A percentile compares a stretch with the other conserved stretches of the same genome.
Evolutionary conservation across 352 stramenopile species (phyloP).

Genomic region (Phytopythium litorale): DNA sequence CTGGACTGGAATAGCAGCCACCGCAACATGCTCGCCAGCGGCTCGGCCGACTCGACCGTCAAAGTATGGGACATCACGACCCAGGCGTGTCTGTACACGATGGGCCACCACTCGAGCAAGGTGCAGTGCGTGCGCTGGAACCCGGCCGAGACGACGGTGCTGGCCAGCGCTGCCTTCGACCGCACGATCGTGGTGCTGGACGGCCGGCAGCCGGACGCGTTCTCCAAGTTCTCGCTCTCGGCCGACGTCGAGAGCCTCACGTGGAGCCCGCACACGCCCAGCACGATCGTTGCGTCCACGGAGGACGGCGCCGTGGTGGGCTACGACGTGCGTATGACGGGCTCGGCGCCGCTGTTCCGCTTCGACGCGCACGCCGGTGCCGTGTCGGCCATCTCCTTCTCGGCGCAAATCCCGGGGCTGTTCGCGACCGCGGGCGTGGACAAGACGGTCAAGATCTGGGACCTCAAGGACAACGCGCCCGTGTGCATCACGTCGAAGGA

Average conservation of each 20-base stretch:
- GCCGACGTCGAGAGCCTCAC: slow-evolving; percentile 89
- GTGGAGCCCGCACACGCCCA: slow-evolving; percentile 92
- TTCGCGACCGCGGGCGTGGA: slow-evolving; percentile 96
- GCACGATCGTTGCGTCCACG: slow-evolving; percentile 91
- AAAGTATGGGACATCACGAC: slow-evolving; percentile 96
- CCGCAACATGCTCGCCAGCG: slow-evolving; percentile 97
- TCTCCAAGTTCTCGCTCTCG: slow-evolving; percentile 76
- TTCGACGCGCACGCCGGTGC: slow-evolving; percentile 90
- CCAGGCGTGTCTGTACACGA: slow-evolving; percentile 93
- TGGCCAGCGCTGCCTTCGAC: slow-evolving; percentile 96
- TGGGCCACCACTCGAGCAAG: slow-evolving; percentile 98
- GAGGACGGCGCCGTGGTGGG: slow-evolving; percentile 94
- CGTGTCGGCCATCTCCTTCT: slow-evolving; percentile 86
- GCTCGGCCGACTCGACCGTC: slow-evolving; percentile 96
- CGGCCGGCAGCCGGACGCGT: slow-evolving; percentile 80
- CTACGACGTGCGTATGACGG: slow-evolving; percentile 96
- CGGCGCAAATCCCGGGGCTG: slow-evolving; percentile 86
- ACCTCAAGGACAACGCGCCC: slow-evolving; percentile 74
- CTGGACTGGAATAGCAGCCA: slow-evolving; percentile 98
- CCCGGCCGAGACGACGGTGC: slow-evolving; percentile 94
- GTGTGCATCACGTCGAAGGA: slow-evolving; percentile 87
- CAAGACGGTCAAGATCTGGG: slow-evolving; percentile 98
- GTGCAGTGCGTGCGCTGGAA: slow-evolving; percentile 97
- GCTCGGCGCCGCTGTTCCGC: slow-evolving; percentile 88
- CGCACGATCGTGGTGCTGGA: slow-evolving; percentile 93